phyloP scores from a whole-genome alignment of 2,329 filamentous ascomycete genomes.

The Lachnellula willkommii region DNA sequence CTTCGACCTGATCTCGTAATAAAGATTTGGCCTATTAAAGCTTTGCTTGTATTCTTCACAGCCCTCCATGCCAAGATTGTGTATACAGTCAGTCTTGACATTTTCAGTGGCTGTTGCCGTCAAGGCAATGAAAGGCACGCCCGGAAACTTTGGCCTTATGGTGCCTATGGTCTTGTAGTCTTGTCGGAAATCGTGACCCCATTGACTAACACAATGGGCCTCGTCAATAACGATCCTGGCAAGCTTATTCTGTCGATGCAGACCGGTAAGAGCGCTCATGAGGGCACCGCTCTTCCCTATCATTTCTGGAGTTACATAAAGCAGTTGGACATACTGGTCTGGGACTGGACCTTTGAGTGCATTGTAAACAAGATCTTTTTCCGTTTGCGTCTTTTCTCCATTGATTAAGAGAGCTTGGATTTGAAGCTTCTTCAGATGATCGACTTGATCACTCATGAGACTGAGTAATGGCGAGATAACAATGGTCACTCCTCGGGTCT shows the following conservation, averaged over 20 bases:
- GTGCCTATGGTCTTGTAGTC: conserved; percentile 86
- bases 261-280: conserved; percentile 55
- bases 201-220: conserved; percentile 98
- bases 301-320: conserved; percentile 98
- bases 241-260: conserved; percentile 68
- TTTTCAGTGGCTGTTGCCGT: conserved; percentile 93
- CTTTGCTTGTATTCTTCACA: conserved; percentile 84
- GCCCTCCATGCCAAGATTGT: conserved; percentile 74
- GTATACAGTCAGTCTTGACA: conserved; percentile 85
- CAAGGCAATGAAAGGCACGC: conserved; percentile 86
- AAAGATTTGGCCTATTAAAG: conserved; percentile 94
- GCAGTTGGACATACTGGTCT: conserved; percentile 73
- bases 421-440: conserved; percentile 67
- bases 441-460: conserved; percentile 95
- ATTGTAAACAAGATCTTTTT: conserved; percentile 63
- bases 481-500: conserved; percentile 79
- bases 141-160: conserved; percentile 65
- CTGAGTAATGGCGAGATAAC: conserved; percentile 94
- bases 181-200: conserved; percentile 96
- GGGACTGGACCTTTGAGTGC: conserved; percentile 55
- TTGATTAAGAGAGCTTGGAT: conserved; percentile 82
- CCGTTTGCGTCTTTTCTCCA: conserved; percentile 60
- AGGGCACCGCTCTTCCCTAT: conserved; percentile 73
- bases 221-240: conserved; percentile 95
- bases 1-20: conserved; percentile 78